Conservation (phyloP, 129 eudicot genomes). For the Erigeron canadensis region DNA sequence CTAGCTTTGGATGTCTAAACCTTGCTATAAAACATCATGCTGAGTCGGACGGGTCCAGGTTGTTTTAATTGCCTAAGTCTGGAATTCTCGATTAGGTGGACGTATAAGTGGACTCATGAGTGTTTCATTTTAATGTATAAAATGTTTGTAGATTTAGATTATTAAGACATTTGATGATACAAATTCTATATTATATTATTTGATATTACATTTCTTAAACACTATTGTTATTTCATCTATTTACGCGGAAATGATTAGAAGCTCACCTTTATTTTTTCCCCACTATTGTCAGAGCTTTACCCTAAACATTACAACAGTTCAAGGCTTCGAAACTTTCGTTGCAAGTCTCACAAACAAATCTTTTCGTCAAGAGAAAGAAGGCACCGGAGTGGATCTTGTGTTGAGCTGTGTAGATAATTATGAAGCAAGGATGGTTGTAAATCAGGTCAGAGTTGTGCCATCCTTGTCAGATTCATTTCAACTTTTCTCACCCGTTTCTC, state of each 20-base stretch:
- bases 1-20: no score
- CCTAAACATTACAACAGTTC: constrained; percentile 89
- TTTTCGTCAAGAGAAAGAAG: constrained; percentile 60
- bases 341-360: constrained; percentile 75
- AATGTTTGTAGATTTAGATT: neutral
- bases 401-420: constrained; percentile 98
- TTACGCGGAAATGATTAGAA: neutral
- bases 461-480: neutral
- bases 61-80: no score
- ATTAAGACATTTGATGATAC: neutral
- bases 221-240: neutral
- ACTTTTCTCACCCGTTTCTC: neutral
- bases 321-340: constrained; percentile 92
- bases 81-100: no score
- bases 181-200: neutral
- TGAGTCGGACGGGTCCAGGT: no score
- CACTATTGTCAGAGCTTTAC: constrained; percentile 73
- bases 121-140: neutral
- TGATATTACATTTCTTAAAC: neutral
- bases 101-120: neutral
- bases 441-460: constrained; percentile 66
- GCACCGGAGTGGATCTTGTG: constrained; percentile 89
- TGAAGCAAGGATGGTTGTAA: constrained; percentile 99
- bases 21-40: no score
- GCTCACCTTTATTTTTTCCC: constrained; percentile 6